Evolutionary conservation across 2,329 filamentous ascomycete species (phyloP).

Genomic region (Beauveria medogensis): DNA sequence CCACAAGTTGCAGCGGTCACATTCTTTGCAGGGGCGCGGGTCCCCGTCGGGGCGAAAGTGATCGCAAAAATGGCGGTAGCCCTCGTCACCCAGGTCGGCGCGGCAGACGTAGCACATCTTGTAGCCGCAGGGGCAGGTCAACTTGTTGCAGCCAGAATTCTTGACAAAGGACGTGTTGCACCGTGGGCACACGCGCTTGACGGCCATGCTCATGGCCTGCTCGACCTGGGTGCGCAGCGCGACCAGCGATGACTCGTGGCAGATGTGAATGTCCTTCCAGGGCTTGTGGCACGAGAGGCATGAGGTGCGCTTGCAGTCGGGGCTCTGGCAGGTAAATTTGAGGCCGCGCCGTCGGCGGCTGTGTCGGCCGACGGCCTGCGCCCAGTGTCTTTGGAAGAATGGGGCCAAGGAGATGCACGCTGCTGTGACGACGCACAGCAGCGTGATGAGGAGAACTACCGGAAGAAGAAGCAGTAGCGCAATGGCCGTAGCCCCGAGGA

Average conservation of each 20-base stretch:
- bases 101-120: slow-evolving; percentile 98
- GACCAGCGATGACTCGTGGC: slow-evolving; percentile 74
- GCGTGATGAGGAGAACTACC: slow-evolving; percentile 38
- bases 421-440: slow-evolving; percentile 36
- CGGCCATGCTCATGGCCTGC: slow-evolving; percentile 83
- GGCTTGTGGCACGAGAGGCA: slow-evolving; percentile 75
- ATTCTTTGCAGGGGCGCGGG: slow-evolving; percentile 62
- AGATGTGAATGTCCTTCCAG: slow-evolving; percentile 85
- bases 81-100: slow-evolving; percentile 62
- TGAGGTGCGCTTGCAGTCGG: slow-evolving; percentile 59
- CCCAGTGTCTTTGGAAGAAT: slow-evolving; percentile 39
- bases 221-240: slow-evolving; percentile 85
- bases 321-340: slow-evolving; percentile 68
- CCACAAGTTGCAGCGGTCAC: slow-evolving; percentile 71
- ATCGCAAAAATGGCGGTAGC: slow-evolving; percentile 92
- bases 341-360: slow-evolving; percentile 63
- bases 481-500: slow-evolving; percentile 45
- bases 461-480: slow-evolving; percentile 50
- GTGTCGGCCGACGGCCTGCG: slow-evolving; percentile 56
- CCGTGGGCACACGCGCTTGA: slow-evolving; percentile 89
- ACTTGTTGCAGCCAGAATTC: slow-evolving; percentile 88
- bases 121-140: slow-evolving; percentile 92
- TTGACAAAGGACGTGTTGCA: slow-evolving; percentile 94
- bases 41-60: slow-evolving; percentile 83
- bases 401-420: slow-evolving; percentile 34